Base-by-base conservation (phyloP, 2,329 filamentous ascomycete genomes). In the Calonectria montana region DNA sequence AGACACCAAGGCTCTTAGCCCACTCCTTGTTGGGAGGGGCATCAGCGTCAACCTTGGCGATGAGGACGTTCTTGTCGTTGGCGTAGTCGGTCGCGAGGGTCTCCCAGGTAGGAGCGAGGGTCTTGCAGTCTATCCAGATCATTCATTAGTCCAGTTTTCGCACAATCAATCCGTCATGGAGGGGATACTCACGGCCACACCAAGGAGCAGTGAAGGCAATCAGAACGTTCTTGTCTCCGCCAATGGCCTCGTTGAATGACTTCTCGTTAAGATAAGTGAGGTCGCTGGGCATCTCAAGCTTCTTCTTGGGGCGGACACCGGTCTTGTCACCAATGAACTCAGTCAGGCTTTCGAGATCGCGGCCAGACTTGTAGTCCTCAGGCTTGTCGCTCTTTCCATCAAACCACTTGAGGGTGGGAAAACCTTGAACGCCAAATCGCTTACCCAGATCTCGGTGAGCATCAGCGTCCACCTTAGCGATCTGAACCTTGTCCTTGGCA, bases 171-270 rank as follows among this genome's bases (percentile, higher is more conserved):
- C 12, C 21, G 10, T 61, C n/a, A 23, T 47, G 27, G 8, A 41
- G 13, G 25, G 4, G 21, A 41, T 61, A 94, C 95, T 86, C 91
- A 98, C 97, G 96, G 84, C 96, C 96, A 86, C 97, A 99, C 97
- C 96, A 98, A 65, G 97, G 96, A 65, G 97, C 96, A 78, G 97
- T 99, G 85, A 99, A 99, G 55, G 97, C 96, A 82, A 99, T 96
- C 67, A 99, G 85, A 23, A 97, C 94, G 84, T 97, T 89, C 90
- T 97, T 95, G 75, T 97, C 94, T 64, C 91, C 88, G 75, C 96
- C 96, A 86, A 98, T 88, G 71, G 90, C 87, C 82, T 92, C 87
- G 84, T 92, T 91, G 86, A 98, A 98, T 71, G 91, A 91, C 77
- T 88, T 84, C 81, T 98, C 95, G 63, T 90, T 95, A 83, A 99